phyloP scores from a whole-genome alignment of 2,329 filamentous ascomycete species.

The Endoconidiophora laricicola region DNA sequence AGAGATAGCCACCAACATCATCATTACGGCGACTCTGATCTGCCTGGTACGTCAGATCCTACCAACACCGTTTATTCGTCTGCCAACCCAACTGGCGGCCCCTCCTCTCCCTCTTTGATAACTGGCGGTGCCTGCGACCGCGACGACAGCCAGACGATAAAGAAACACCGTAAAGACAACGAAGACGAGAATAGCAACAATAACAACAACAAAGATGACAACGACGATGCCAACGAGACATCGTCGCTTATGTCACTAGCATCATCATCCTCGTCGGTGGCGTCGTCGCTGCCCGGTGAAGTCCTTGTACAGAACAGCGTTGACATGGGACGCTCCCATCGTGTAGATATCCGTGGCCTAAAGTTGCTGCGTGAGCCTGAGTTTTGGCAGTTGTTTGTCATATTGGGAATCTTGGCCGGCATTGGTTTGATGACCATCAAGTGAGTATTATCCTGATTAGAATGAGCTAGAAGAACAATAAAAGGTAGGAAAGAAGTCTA shows the following conservation, averaged over 20 bases:
- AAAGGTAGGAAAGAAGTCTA: not conserved
- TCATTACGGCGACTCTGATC: slow-evolving; percentile 8
- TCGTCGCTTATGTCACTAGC: slow-evolving; percentile 56
- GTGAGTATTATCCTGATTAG: slow-evolving; percentile 33
- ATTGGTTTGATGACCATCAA: slow-evolving; percentile 98
- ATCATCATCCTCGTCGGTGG: slow-evolving; percentile 23
- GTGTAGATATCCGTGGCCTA: slow-evolving; percentile 80
- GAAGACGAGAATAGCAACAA: slow-evolving; percentile 8
- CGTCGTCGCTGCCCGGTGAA: slow-evolving; percentile 34
- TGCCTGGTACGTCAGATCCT: slow-evolving; percentile 43
- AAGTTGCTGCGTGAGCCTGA: slow-evolving; percentile 53
- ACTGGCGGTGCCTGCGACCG: slow-evolving; percentile 14
- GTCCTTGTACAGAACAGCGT: slow-evolving; percentile 41
- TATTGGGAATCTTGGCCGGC: slow-evolving; percentile 82
- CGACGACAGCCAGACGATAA: slow-evolving; percentile 16
- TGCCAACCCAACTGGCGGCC: not conserved
- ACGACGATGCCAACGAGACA: slow-evolving; percentile 48
- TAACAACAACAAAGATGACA: slow-evolving; percentile 16
- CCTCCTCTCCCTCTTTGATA: not conserved
- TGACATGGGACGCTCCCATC: slow-evolving; percentile 58
- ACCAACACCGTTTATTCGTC: not conserved
- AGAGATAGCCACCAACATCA: slow-evolving; percentile 2
- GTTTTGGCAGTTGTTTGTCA: slow-evolving; percentile 80
- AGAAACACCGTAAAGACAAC: not conserved
- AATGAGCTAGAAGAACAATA: not conserved